Conservation (phyloP, 2,329 filamentous ascomycete species). For the Cladorrhinum sp. region DNA sequence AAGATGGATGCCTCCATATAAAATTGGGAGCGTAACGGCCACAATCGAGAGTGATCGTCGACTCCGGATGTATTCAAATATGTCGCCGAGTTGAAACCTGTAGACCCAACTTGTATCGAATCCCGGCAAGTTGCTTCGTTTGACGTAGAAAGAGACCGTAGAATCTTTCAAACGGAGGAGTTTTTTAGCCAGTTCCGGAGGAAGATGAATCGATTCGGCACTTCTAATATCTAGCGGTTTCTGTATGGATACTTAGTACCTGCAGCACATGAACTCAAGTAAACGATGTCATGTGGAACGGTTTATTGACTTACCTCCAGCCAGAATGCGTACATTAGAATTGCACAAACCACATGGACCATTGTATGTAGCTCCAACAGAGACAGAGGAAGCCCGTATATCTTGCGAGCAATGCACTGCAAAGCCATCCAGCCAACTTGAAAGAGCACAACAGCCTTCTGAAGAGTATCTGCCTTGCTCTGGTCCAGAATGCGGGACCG, state of each 20-base stretch:
- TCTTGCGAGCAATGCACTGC: constrained; percentile 34
- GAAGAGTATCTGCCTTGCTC: constrained; percentile 36
- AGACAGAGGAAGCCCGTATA: constrained; percentile 34
- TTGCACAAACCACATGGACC: constrained; percentile 31
- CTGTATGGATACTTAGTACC: neutral
- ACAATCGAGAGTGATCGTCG: neutral
- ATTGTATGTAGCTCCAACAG: constrained; percentile 38
- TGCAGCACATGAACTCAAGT: too few species aligned
- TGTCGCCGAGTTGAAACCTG: neutral
- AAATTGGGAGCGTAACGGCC: neutral
- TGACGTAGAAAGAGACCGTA: neutral
- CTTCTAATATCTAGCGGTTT: constrained; percentile 9
- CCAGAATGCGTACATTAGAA: constrained; percentile 15
- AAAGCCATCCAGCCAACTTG: constrained; percentile 40
- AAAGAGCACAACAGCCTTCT: constrained; percentile 36
- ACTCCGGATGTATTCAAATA: neutral
- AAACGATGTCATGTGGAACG: neutral
- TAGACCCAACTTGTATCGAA: neutral
- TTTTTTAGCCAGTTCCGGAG: too few species aligned
- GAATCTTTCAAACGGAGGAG: too few species aligned
- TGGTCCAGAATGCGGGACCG: constrained; percentile 32
- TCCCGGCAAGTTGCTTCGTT: neutral
- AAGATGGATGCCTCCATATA: constrained; percentile 9
- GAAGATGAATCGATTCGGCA: too few species aligned
- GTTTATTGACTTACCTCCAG: constrained; percentile 5